phyloP scores from a whole-genome alignment of 2,329 filamentous ascomycete species.

The Phaeosphaeriaceae sp. region DNA sequence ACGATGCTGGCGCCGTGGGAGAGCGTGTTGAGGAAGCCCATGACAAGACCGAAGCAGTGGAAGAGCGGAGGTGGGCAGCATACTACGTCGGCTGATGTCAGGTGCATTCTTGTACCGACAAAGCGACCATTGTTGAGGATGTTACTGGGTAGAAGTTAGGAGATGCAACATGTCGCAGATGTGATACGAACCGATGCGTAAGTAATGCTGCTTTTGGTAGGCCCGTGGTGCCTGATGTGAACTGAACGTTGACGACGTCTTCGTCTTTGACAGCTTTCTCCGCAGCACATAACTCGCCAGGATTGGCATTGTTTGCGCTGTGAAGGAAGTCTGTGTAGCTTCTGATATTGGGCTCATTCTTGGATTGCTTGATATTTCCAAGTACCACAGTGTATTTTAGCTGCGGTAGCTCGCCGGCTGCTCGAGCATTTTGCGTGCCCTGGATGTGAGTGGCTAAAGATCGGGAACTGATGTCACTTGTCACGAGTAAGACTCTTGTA shows the following conservation, averaged over 20 bases:
- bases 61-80: constrained; percentile 84
- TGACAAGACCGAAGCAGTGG: constrained; percentile 80
- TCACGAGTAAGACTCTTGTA: not conserved
- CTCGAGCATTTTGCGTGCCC: no score
- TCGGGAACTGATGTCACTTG: not conserved
- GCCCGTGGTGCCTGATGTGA: constrained; percentile 38
- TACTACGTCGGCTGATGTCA: constrained; percentile 68
- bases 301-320: no score
- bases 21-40: constrained; percentile 68
- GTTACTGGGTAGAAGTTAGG: constrained; percentile 20
- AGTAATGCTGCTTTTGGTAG: constrained; percentile 40
- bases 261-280: constrained; percentile 23
- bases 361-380: not conserved
- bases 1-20: constrained; percentile 78
- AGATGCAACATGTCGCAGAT: no score
- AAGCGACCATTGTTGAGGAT: constrained; percentile 40
- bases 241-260: constrained; percentile 37
- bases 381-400: not conserved
- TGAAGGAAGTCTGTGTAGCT: no score
- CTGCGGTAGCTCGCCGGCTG: not conserved
- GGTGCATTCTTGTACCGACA: constrained; percentile 71
- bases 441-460: constrained; percentile 1
- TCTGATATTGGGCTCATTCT: no score
- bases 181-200: constrained; percentile 31
- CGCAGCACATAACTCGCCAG: constrained; percentile 36